Evolutionary conservation across 2,329 filamentous ascomycete species (phyloP).

Genomic region (Cordyceps farinosa): DNA sequence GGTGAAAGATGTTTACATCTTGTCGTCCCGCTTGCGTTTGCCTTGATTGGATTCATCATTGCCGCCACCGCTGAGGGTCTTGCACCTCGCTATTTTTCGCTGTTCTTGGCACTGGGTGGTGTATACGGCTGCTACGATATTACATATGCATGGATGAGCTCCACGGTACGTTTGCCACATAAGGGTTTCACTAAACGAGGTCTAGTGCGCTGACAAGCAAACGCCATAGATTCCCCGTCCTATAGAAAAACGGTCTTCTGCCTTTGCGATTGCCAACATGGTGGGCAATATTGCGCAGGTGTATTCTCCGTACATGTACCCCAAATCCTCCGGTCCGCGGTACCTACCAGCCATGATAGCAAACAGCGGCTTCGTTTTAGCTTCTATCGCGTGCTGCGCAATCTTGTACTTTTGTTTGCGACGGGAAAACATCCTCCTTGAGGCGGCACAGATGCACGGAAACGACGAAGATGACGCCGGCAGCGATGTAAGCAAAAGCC

Average conservation of each 20-base stretch:
- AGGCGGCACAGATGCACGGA: constrained; percentile 30
- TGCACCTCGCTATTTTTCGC: constrained; percentile 54
- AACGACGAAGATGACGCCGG: constrained; percentile 6
- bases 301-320: constrained; percentile 48
- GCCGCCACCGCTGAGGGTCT: constrained; percentile 58
- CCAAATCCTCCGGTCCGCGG: constrained; percentile 37
- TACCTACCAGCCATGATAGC: constrained; percentile 55
- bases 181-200: background rate
- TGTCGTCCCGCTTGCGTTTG: constrained; percentile 56
- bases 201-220: background rate
- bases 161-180: constrained; percentile 23
- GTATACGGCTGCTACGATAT: constrained; percentile 18
- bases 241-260: constrained; percentile 60
- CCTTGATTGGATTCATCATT: constrained; percentile 63
- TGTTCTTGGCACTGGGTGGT: constrained; percentile 14
- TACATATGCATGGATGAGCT: constrained; percentile 19
- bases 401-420: constrained; percentile 51
- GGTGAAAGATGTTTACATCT: constrained; percentile 71
- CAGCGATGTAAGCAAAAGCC: background rate
- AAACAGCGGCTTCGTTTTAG: constrained; percentile 62
- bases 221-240: constrained; percentile 56
- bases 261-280: constrained; percentile 64
- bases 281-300: constrained; percentile 58
- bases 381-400: constrained; percentile 45
- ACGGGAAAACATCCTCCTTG: constrained; percentile 58